Percentiles rank a stretch among this genome's conserved stretches.
Evolutionary conservation across 805 yeast genomes (phyloP).

Genomic region (Schwanniomyces vanrijiae): DNA sequence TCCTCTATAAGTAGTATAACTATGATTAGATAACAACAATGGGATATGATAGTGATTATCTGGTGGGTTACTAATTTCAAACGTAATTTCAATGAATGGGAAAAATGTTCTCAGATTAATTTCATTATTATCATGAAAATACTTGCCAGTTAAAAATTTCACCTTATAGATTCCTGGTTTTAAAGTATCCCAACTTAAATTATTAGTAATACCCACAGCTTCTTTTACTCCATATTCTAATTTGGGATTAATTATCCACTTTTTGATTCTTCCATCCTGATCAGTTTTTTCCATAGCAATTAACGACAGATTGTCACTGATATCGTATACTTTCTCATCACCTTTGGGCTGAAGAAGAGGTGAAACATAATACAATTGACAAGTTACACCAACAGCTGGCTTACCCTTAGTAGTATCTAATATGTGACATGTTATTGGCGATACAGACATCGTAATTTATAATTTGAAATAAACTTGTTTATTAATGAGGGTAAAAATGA

Average conservation of each 20-base stretch:
- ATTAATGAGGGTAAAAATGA: not conserved
- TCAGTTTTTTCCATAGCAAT: conserved; percentile 75
- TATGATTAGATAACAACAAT: conserved; percentile 75
- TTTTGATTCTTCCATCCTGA: conserved; percentile 73
- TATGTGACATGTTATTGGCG: conserved; percentile 85
- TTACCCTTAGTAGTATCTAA: conserved; percentile 80
- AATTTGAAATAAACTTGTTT: not conserved
- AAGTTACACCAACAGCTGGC: conserved; percentile 78
- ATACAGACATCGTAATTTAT: conserved; percentile 22
- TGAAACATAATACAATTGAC: conserved; percentile 52
- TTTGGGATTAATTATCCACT: conserved; percentile 58
- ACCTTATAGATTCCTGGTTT: conserved; percentile 71
- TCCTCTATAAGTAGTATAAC: conserved; percentile 91
- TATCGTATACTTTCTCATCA: conserved; percentile 27
- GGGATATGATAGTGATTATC: conserved; percentile 91
- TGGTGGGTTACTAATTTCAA: conserved; percentile 64
- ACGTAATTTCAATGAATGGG: conserved; percentile 82
- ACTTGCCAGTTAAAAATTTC: conserved; percentile 72
- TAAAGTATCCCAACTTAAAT: conserved; percentile 43
- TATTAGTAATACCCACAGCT: conserved; percentile 27
- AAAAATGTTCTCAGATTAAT: conserved; percentile 59
- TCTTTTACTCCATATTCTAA: conserved; percentile 10
- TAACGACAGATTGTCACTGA: conserved; percentile 28
- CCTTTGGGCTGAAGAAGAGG: conserved; percentile 19
- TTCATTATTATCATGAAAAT: conserved; percentile 41